Evolutionary conservation across 345 rosid species (phyloP), one percentile per base, ranked within the genome.

Genomic region (Salix arbutifolia): DNA sequence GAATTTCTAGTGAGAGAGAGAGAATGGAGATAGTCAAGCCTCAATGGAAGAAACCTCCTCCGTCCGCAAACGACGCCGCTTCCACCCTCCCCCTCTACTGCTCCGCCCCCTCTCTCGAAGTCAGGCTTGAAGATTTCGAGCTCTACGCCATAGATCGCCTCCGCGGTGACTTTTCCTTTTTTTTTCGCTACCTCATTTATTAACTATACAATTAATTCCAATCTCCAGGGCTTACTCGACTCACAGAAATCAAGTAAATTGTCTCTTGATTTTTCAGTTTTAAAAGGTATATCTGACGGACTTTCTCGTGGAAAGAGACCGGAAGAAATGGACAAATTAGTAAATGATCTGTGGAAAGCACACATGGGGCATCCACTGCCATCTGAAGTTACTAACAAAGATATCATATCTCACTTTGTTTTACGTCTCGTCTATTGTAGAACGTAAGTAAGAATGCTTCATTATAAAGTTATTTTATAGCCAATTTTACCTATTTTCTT

Each of bases 41-140:
- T 69, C 88, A 80, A 38, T 69, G 84, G 78, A 78, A 74, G 52
- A 46, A 46, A 16, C 52, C 52, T 1, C 52, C 19, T 46, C 53
- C 82, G 31, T 56, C 65, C 13, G 53, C 83, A 72, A 78, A 72
- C 56, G 76, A 80, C 76, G 81, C 8, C 80, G 77, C 78, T 66
- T 74, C 84, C 3, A 77, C 86, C 31, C 87, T 92, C 44, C 98
- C 94, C 19, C 89, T 93, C 46, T 91, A 93, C 81, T 88, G 93
- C 53, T 86, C 91, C 12, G 90, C 96, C 17, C 98, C 96, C 53
- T n/a, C 86, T 3, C 89, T 93, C 78, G 98, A 96, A 77, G 95
- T 93, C 80, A 87, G 98, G 50, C 90, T 92, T 60, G 97, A 91
- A 77, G 97, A 93, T 74, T 96, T 92, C 87, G 98, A 93, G 89